Base-by-base conservation (phyloP, 2,329 filamentous ascomycete genomes). In the Pezizomycotina sp. region DNA sequence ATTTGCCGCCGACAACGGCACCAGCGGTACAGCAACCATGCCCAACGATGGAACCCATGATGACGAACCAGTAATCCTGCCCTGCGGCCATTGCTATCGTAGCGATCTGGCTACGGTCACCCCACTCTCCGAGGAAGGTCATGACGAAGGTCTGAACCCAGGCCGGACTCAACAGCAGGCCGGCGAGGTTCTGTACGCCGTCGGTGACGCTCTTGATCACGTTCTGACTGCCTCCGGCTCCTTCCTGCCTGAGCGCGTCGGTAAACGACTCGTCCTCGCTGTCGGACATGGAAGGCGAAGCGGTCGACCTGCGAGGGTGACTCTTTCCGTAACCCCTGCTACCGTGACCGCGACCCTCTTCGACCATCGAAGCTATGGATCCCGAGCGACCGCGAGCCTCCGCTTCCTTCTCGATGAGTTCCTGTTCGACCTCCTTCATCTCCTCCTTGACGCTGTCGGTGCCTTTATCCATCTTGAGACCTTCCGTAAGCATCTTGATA, bases 141-240 rank as follows among this genome's bases (percentile, higher is more conserved):
- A 98, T 98, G 50, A 91, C 71, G 55, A 98, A 98, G 0, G 89
- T 98, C 60, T 95, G 86, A 9, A 98, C 89, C 89, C 89, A 98
- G 1, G 84, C 89, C 1, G 89, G 89, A 58, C 81, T 92, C 24
- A 98, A 66, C 4, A 98, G 68, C 5, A 98, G 65, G 7, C 80
- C 83, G 45, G 83, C 71, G 3, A 98, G 69, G 52, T 98, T 98
- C 56, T 74, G 74, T 15, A 93, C 61, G 1, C 89, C 84, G 13
- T 66, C 56, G 45, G 69, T 43, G 56, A 60, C 41, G 49, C 59
- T 52, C 51, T 61, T 49, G 28, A 63, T 42, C 8, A 58, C 48
- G 41, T 56, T 47, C 46, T 55, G 48, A 4, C 53, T 35, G 15
- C 55, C 26, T 13, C 56, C 53, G 5, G 56, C 51, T 20, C 57